Evolutionary conservation across 148 eudicot species (phyloP).

Genomic region (Rhododendron ovatum): DNA sequence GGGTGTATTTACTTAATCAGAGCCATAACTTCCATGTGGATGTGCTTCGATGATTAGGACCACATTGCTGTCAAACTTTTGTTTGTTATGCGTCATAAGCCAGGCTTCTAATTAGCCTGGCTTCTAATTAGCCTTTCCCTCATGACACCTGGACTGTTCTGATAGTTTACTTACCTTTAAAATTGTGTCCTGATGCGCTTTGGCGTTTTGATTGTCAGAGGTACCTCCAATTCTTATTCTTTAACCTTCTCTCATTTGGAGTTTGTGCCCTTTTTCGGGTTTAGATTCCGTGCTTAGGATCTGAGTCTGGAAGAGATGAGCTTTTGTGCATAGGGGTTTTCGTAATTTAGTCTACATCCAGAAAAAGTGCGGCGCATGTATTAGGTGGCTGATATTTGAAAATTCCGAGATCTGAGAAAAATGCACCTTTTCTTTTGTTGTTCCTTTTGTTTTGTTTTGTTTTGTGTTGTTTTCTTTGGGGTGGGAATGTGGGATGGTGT

Average conservation of each 20-base stretch:
- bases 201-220: neutral
- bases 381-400: constrained; percentile 1
- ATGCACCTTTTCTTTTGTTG: neutral
- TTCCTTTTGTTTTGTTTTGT: neutral
- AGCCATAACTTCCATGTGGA: neutral
- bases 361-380: neutral
- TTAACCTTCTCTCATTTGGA: neutral
- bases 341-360: neutral
- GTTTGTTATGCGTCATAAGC: neutral
- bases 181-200: neutral
- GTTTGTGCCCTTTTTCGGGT: neutral
- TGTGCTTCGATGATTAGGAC: neutral
- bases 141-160: neutral
- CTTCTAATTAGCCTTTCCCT: neutral
- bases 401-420: neutral
- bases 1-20: neutral
- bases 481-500: neutral
- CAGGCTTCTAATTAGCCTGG: neutral
- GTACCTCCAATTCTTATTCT: neutral
- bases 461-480: neutral
- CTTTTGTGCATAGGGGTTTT: neutral
- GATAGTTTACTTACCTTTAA: neutral
- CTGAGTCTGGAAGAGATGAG: neutral
- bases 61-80: neutral
- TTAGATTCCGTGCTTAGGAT: neutral